Evolutionary conservation across 2,329 filamentous ascomycete genomes (phyloP).

Genomic region (Aspergillus tamarii): DNA sequence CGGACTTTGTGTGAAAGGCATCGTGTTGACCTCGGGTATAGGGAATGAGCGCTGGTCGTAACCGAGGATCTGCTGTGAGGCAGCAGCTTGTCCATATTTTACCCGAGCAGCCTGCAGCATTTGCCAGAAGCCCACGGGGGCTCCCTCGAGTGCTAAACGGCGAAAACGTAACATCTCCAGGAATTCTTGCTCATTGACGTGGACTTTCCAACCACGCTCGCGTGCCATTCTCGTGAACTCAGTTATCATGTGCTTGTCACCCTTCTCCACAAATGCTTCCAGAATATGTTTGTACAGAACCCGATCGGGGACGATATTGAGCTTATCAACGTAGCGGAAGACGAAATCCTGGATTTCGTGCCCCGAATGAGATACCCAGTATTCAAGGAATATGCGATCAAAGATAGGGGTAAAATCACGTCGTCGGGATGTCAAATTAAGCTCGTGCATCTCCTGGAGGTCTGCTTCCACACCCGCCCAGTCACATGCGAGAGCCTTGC

Average conservation of each 20-base stretch:
- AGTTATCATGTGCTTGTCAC: conserved; percentile 34
- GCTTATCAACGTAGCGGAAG: conserved; percentile 38
- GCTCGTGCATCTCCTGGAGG: conserved; percentile 42
- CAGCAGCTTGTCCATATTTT: conserved; percentile 34
- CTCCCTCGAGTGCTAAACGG: conserved; percentile 37
- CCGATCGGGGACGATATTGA: conserved; percentile 40
- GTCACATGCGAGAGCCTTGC: conserved; percentile 41
- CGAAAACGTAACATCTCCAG: conserved; percentile 38
- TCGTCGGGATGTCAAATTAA: conserved; percentile 32
- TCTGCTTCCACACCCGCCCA: conserved; percentile 45
- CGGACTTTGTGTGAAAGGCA: conserved; percentile 24
- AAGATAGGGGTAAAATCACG: conserved; percentile 38
- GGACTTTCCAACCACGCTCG: conserved; percentile 37
- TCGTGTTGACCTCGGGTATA: conserved; percentile 27
- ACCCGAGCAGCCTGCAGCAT: conserved; percentile 44
- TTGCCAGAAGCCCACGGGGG: conserved; percentile 43
- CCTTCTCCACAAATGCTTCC: conserved; percentile 45
- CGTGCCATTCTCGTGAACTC: conserved; percentile 36
- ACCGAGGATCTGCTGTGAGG: conserved; percentile 41
- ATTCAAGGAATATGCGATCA: conserved; percentile 47
- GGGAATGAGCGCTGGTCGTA: conserved; percentile 37
- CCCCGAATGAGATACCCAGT: conserved; percentile 41
- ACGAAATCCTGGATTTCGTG: conserved; percentile 40
- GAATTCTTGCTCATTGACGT: conserved; percentile 34
- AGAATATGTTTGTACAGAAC: conserved; percentile 45